phyloP scores from a whole-genome alignment of 345 rosid species.

The Pistacia atlantica region DNA sequence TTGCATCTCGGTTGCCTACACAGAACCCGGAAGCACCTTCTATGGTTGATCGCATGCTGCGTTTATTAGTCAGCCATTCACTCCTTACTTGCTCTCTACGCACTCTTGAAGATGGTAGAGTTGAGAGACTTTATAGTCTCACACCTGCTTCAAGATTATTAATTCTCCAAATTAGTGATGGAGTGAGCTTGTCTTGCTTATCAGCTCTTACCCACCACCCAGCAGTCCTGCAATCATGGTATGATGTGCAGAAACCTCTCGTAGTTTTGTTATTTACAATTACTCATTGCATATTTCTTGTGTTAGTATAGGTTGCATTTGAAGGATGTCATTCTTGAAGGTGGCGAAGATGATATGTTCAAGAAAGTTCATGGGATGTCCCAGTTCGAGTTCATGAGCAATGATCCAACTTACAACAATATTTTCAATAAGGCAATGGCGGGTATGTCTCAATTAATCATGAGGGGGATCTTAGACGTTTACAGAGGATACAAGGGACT shows the following conservation, averaged over 20 bases:
- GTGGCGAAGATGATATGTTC: not conserved
- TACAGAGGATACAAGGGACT: constrained; percentile 6
- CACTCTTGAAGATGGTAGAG: not conserved
- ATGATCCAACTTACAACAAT: not conserved
- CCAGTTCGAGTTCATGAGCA: not conserved
- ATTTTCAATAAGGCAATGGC: not conserved
- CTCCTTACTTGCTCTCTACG: constrained; percentile 15
- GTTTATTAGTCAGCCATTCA: constrained; percentile 5
- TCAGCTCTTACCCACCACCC: not conserved
- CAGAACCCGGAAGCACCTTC: too few relatives aligned
- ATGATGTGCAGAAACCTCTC: not conserved
- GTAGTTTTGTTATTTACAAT: not conserved
- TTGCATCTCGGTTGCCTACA: not conserved
- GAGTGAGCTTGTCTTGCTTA: not conserved
- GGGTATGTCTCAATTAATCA: not conserved
- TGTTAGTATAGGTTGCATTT: not conserved
- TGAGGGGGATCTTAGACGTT: not conserved
- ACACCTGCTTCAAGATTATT: constrained; percentile 10
- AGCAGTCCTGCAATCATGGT: not conserved
- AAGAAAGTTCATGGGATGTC: not conserved
- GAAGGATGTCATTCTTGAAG: not conserved
- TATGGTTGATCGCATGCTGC: not conserved
- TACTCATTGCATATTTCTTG: not conserved
- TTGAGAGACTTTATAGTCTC: constrained; percentile 20
- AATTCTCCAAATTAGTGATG: not conserved